Percentiles rank a stretch among this genome's conserved stretches.
Evolutionary conservation across 257 asterid species (phyloP).

Genomic region (Euphrasia confusa): DNA sequence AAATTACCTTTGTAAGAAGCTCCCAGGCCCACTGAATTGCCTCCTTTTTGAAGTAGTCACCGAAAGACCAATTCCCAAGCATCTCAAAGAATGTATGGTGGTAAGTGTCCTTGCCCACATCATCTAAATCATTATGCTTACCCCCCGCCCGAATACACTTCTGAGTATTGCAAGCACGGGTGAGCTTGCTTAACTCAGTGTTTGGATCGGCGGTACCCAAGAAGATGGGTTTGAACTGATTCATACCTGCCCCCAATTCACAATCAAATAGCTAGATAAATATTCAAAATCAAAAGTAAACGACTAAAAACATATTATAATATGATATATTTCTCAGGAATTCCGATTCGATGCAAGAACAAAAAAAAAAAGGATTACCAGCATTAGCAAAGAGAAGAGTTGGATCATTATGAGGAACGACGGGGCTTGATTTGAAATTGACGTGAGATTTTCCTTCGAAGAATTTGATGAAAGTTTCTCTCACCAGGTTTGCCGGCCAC

Average conservation of each 20-base stretch:
- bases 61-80: slow-evolving; percentile 99
- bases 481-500: slow-evolving; percentile 72
- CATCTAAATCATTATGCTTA: slow-evolving; percentile 94
- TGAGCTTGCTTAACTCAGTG: slow-evolving; percentile 75
- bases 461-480: slow-evolving; percentile 60
- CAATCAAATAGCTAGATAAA: slow-evolving; percentile 1
- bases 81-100: slow-evolving; percentile 99
- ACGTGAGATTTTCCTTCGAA: slow-evolving; percentile 61
- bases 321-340: no score
- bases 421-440: slow-evolving; percentile 77
- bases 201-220: slow-evolving; percentile 88
- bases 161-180: slow-evolving; percentile 95
- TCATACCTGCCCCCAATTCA: slow-evolving; percentile 66
- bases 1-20: slow-evolving; percentile 75
- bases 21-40: slow-evolving; percentile 97
- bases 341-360: no score
- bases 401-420: slow-evolving; percentile 91
- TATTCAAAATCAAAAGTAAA: not conserved
- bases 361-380: slow-evolving; percentile 32
- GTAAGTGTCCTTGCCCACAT: slow-evolving; percentile 97
- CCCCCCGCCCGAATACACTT: slow-evolving; percentile 99
- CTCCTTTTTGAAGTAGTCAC: slow-evolving; percentile 82
- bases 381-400: slow-evolving; percentile 91
- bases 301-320: not conserved
- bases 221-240: slow-evolving; percentile 95